These are phyloP conservation scores for Blastobotrys indianensis DNA, from an alignment of 1,139 yeast genomes.

Conservation along the genomic window DNA sequence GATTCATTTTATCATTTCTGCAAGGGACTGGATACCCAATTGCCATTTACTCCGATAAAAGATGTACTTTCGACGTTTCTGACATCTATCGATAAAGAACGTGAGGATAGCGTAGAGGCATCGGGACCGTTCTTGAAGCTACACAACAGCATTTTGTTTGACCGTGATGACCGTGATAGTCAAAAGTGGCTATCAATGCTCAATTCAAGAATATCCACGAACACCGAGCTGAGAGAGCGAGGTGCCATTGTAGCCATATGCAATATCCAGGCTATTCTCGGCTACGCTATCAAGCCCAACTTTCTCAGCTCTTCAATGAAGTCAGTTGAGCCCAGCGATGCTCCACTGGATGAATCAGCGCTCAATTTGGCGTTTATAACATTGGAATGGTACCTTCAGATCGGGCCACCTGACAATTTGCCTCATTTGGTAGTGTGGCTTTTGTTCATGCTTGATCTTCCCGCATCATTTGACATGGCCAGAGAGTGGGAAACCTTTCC, in stretches of 20 bases:
- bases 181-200: neutral
- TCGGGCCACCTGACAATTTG: neutral
- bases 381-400: slow-evolving; percentile 1
- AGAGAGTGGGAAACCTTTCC: slow-evolving; percentile 1
- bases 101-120: slow-evolving; percentile 15
- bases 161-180: neutral
- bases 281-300: slow-evolving; percentile 19
- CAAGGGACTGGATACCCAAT: slow-evolving; percentile 25
- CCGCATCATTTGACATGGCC: neutral
- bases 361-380: neutral
- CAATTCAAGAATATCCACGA: neutral
- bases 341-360: neutral
- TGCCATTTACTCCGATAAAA: slow-evolving; percentile 25
- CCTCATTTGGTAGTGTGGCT: slow-evolving; percentile 15
- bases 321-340: too few species aligned
- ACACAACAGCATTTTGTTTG: slow-evolving; percentile 16
- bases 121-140: slow-evolving; percentile 19
- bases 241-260: slow-evolving; percentile 21
- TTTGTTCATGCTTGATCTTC: slow-evolving; percentile 5
- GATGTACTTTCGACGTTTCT: slow-evolving; percentile 22
- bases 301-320: too few species aligned
- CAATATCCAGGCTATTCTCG: slow-evolving; percentile 26
- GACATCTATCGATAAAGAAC: slow-evolving; percentile 16
- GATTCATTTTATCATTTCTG: slow-evolving; percentile 31
- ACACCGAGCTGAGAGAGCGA: neutral